Base-by-base conservation (phyloP, 805 yeast species). In the Metschnikowia shivogae region DNA sequence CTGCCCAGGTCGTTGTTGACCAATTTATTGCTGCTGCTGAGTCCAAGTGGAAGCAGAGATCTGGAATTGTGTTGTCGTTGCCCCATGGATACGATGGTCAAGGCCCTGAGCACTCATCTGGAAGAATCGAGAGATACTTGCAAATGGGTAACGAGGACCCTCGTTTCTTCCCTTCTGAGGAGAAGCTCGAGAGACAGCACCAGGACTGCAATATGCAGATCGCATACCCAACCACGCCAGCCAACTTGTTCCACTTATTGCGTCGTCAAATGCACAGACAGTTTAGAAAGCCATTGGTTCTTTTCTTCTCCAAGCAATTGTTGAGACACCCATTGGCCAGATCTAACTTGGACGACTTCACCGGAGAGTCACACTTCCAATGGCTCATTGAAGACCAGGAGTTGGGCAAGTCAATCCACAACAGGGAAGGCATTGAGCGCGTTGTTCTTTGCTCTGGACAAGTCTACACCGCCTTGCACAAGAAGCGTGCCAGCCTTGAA, bases 21-120 rank as follows among this genome's bases (percentile, higher is more conserved):
- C 99, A 93, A 76, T 93, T 93, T 67, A 80, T 93, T 63, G 86
- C 97, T 36, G 88, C 90, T 64, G 99, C 95, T 67, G 99, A 93
- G 75, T 81, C 90, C 56, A 93, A 93, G 75, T 93, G 99, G 99
- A 86, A 88, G 67, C 99, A 93, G 78, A 86, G 99, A 73, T 88
- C 97, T 11, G 99, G 99, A 67, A 65, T 93, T 48, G 96, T 93
- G 32, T 73, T 93, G 58, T 88, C 97, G 3, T 78, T 93, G 70
- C 99, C 99, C 47, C 99, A 93, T 67, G 99, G 99, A 74, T 93
- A 90, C 68, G 99, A 93, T 67, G 99, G 99, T 56, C 99, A 93
- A 76, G 99, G 99, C 62, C 98, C 99, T 55, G 99, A 93, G 76
- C 99, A 93, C 73, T 93, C 99, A 24, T 87, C 96, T 46, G 98